Percentiles rank a stretch among this genome's conserved stretches.
Conservation (phyloP, 352 stramenopile genomes). For the Phytophthora cactorum region DNA sequence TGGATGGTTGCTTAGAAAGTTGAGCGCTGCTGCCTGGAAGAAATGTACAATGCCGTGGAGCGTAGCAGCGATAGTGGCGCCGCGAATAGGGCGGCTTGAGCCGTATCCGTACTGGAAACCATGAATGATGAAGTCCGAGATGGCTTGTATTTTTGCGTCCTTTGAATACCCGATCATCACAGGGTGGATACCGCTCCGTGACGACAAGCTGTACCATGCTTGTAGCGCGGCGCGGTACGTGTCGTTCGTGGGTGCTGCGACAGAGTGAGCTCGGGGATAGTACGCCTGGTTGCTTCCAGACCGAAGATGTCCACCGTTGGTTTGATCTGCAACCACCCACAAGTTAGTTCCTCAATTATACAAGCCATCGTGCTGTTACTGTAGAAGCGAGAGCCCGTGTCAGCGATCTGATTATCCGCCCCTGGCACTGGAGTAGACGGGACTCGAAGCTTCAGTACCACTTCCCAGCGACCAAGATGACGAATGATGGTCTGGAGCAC, state of each 20-base stretch:
- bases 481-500: slow-evolving; percentile 12
- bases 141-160: not conserved
- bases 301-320: not conserved
- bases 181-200: not conserved
- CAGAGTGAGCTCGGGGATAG: slow-evolving; percentile 21
- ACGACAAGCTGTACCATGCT: not conserved
- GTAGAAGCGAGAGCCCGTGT: slow-evolving; percentile 10
- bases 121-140: slow-evolving; percentile 15
- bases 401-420: slow-evolving; percentile 4
- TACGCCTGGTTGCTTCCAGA: slow-evolving; percentile 11
- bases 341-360: slow-evolving; percentile 12
- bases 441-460: slow-evolving; percentile 11
- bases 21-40: slow-evolving; percentile 1
- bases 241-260: slow-evolving; percentile 5
- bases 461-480: slow-evolving; percentile 4
- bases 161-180: not conserved
- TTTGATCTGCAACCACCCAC: slow-evolving; percentile 7
- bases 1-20: slow-evolving; percentile 17
- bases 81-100: not conserved
- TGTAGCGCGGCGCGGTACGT: not conserved
- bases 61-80: not conserved
- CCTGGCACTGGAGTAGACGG: slow-evolving; percentile 12
- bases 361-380: not conserved
- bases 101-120: slow-evolving; percentile 11
- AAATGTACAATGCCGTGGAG: slow-evolving; percentile 11